Evolutionary conservation across 805 yeast species (phyloP).

Genomic region (Huiozyma sinensis): DNA sequence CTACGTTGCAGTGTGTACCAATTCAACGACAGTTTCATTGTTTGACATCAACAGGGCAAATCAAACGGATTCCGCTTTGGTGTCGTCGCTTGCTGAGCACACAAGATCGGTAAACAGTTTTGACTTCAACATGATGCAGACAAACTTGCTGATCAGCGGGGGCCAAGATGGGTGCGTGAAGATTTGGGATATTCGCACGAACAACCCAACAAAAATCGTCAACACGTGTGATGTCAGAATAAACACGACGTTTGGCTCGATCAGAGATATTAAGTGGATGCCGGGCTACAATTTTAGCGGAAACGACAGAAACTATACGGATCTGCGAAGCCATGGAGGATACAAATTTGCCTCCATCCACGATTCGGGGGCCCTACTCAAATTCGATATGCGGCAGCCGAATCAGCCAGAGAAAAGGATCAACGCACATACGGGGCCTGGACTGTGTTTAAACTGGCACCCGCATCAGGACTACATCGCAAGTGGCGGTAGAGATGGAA

Average conservation of each 20-base stretch:
- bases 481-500: conserved; percentile 87
- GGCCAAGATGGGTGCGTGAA: conserved; percentile 74
- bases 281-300: conserved; percentile 25
- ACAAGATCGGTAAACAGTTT: conserved; percentile 28
- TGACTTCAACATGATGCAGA: conserved; percentile 27
- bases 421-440: conserved; percentile 89
- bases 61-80: conserved; percentile 13
- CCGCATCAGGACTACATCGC: conserved; percentile 70
- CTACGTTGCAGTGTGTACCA: conserved; percentile 25
- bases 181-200: conserved; percentile 53
- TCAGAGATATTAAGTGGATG: conserved; percentile 44
- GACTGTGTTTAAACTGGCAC: conserved; percentile 80
- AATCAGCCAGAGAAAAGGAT: conserved; percentile 53
- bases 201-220: conserved; percentile 31
- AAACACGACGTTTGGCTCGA: conserved; percentile 58
- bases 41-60: conserved; percentile 22
- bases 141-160: conserved; percentile 42
- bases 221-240: conserved; percentile 22
- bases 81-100: conserved; percentile 23
- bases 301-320: not conserved
- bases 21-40: conserved; percentile 25
- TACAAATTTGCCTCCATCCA: conserved; percentile 65
- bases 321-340: conserved; percentile 25
- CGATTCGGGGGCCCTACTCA: conserved; percentile 80
- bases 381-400: conserved; percentile 76